Conservation (phyloP, 495 filamentous ascomycete genomes). For the Aspergillus kassunensis region DNA sequence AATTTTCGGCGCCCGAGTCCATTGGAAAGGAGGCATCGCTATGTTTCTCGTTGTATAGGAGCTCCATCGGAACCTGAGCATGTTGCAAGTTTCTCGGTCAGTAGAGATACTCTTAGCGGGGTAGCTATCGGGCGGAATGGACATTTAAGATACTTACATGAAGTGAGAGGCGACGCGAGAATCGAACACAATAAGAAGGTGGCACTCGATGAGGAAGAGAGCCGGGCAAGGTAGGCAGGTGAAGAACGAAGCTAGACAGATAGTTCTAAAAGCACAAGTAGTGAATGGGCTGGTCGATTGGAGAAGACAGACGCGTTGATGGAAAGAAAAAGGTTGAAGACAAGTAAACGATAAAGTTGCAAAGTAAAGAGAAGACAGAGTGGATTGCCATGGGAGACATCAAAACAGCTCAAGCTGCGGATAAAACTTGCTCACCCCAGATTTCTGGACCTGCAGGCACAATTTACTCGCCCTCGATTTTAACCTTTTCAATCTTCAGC, state of each 20-base stretch:
- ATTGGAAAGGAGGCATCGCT: neutral
- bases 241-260: neutral
- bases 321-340: neutral
- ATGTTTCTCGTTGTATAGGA: neutral
- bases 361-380: neutral
- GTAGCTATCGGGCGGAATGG: too few species aligned
- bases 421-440: neutral
- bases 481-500: constrained; percentile 30
- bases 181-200: neutral
- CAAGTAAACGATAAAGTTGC: neutral
- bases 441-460: constrained; percentile 1
- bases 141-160: neutral
- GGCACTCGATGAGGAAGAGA: neutral
- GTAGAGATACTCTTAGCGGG: neutral
- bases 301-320: neutral
- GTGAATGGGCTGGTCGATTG: neutral
- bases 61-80: neutral
- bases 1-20: neutral
- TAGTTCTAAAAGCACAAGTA: neutral
- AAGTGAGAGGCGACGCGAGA: neutral
- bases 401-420: neutral
- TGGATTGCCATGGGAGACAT: neutral
- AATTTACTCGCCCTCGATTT: constrained; percentile 29
- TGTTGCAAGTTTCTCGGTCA: neutral
- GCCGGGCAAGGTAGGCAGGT: neutral